Evolutionary conservation across 73 alveolate genomes (phyloP), one percentile per base, ranked within the genome.

Genomic region (Uronychia setigera): DNA sequence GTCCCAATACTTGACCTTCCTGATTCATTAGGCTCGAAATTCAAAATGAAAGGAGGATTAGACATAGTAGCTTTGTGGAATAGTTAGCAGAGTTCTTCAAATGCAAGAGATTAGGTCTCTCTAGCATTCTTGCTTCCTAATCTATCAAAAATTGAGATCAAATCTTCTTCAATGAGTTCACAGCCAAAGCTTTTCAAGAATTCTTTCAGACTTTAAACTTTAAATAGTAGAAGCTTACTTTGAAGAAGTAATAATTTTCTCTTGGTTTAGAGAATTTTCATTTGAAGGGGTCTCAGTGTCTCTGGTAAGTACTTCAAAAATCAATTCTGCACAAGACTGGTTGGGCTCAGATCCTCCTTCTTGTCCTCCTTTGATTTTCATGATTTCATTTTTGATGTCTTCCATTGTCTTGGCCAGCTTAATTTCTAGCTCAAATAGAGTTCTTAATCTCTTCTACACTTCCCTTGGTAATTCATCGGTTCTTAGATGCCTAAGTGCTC

Each of bases 51-150:
- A n/a, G n/a, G n/a, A n/a, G n/a, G n/a, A n/a, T n/a, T n/a, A n/a
- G n/a, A n/a, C n/a, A n/a, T n/a, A n/a, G n/a, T n/a, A n/a, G n/a
- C n/a, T n/a, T n/a, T n/a, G 67, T 46, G 67, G 67, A 46, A 46
- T 5, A 46, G 67, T 46, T 19, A 19, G 67, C 67, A 46, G 46
- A 86, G 32, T 14, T 86, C 93, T 60, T 80, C 93, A 33, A 86
- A 89, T 29, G 89, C 93, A 26, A 79, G 28, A 79, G 77, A 85
- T 31, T 75, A 76, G 31, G 90, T 83, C 19, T 83, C 77, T 35
- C 91, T 86, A 27, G 58, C 84, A 81, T 74, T 85, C 75, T 46
- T 77, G 57, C 91, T 84, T 31, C 67, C 67, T 19, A 46, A 19
- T 46, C 67, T 46, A 19, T 46, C 67, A 46, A 46, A 11, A 19